Conservation (phyloP, 257 asterid genomes). For the Primulina huaijiensis region DNA sequence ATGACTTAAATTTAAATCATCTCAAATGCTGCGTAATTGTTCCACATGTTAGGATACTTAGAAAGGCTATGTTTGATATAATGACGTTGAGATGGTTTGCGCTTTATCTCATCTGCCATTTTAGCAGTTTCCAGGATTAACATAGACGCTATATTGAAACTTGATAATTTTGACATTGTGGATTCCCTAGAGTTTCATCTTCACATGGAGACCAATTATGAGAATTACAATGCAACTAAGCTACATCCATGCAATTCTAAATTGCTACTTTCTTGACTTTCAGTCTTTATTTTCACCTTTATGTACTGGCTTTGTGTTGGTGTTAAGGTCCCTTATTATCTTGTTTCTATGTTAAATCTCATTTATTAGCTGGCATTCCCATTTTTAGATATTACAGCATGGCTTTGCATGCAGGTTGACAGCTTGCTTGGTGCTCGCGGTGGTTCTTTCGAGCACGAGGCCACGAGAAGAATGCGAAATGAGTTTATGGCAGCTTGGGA, state of each 20-base stretch:
- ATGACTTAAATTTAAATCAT: too few species aligned
- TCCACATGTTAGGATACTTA: background rate
- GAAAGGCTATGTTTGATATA: background rate
- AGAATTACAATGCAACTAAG: background rate
- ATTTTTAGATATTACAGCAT: conserved; percentile 1
- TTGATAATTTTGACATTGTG: background rate
- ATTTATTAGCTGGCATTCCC: background rate
- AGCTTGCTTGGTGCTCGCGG: conserved; percentile 99
- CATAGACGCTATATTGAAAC: background rate
- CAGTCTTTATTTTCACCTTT: background rate
- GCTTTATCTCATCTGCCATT: background rate
- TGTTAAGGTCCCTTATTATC: background rate
- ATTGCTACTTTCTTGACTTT: background rate
- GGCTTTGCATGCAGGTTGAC: conserved; percentile 66
- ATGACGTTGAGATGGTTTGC: too few species aligned
- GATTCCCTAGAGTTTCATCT: background rate
- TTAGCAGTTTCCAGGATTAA: background rate
- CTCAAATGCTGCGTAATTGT: background rate
- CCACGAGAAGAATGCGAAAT: conserved; percentile 96
- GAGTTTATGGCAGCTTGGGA: conserved; percentile 99
- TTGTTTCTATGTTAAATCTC: too few species aligned
- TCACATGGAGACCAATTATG: background rate
- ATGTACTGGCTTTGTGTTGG: background rate
- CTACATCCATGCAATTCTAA: background rate
- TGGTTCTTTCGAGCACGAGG: conserved; percentile 95